Evolutionary conservation across 345 rosid genomes (phyloP).

Genomic region (Eucalyptus sp.): DNA sequence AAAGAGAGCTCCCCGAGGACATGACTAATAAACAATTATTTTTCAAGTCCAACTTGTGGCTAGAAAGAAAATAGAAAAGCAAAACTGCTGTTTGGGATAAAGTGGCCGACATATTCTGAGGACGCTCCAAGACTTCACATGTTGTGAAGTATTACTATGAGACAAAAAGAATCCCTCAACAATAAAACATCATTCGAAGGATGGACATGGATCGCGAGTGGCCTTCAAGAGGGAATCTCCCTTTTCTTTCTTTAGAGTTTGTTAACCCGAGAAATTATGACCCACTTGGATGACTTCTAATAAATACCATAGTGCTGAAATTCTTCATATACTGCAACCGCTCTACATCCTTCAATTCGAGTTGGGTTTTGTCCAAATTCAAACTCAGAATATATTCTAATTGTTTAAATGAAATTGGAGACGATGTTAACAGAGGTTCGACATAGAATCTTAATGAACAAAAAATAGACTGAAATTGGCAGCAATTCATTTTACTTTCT

Average conservation of each 20-base stretch:
- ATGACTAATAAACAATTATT: not conserved
- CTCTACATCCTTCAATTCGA: not conserved
- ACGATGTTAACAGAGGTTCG: not conserved
- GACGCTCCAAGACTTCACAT: not conserved
- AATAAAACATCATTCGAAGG: not conserved
- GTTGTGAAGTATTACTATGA: not conserved
- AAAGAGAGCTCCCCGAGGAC: not conserved
- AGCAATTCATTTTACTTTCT: not conserved
- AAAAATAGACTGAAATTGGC: not conserved
- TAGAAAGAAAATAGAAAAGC: not conserved
- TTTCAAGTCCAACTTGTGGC: not conserved
- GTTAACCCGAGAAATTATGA: not conserved
- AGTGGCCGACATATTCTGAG: not conserved
- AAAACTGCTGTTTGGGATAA: not conserved
- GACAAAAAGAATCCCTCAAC: not conserved
- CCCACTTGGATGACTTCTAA: not conserved
- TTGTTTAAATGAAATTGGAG: not conserved
- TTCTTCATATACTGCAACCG: not conserved
- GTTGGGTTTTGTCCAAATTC: not conserved
- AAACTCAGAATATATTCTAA: not conserved
- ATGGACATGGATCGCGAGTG: not conserved
- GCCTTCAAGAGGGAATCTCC: not conserved
- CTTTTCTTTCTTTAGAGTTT: not conserved
- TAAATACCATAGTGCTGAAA: not conserved
- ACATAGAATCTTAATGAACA: not conserved